These are phyloP conservation scores for Dryadomyces quercivorus DNA, from an alignment of 2,329 filamentous ascomycete species.

Conservation along the genomic window DNA sequence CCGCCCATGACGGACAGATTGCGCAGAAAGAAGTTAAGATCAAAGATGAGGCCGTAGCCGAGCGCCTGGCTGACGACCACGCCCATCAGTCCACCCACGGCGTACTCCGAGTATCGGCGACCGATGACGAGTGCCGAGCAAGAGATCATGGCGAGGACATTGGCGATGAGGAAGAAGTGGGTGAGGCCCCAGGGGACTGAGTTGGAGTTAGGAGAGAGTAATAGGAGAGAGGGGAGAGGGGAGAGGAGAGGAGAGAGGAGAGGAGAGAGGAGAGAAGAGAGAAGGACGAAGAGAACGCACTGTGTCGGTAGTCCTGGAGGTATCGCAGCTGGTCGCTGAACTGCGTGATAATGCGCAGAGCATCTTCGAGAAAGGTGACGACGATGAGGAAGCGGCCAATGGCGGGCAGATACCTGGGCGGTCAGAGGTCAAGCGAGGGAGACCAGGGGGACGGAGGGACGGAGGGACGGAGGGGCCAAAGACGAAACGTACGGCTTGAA, in stretches of 20 bases:
- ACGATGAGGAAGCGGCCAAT: constrained; percentile 97
- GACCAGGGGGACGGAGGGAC: background rate
- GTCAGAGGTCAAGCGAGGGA: constrained; percentile 8
- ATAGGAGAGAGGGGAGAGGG: background rate
- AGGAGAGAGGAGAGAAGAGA: constrained; percentile 10
- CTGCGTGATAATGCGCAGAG: constrained; percentile 90
- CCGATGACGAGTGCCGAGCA: constrained; percentile 82
- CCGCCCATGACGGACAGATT: constrained; percentile 97
- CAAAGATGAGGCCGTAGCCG: constrained; percentile 95
- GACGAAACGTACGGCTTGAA: constrained; percentile 71
- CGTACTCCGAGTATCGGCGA: constrained; percentile 87
- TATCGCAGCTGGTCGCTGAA: constrained; percentile 93
- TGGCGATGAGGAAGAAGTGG: constrained; percentile 82
- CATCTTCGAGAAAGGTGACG: constrained; percentile 96
- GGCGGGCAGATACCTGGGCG: constrained; percentile 70
- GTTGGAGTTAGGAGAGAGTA: constrained; percentile 8
- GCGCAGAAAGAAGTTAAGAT: constrained; percentile 99
- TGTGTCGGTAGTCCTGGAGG: constrained; percentile 82
- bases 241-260: background rate
- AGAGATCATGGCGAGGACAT: constrained; percentile 75
- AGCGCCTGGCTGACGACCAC: constrained; percentile 91
- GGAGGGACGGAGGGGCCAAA: background rate
- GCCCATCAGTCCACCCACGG: constrained; percentile 76
- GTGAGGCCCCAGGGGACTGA: constrained; percentile 79
- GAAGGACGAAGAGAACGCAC: constrained; percentile 41